Base-by-base conservation (phyloP, 106 monocot species). In the Agapanthus africanus region DNA sequence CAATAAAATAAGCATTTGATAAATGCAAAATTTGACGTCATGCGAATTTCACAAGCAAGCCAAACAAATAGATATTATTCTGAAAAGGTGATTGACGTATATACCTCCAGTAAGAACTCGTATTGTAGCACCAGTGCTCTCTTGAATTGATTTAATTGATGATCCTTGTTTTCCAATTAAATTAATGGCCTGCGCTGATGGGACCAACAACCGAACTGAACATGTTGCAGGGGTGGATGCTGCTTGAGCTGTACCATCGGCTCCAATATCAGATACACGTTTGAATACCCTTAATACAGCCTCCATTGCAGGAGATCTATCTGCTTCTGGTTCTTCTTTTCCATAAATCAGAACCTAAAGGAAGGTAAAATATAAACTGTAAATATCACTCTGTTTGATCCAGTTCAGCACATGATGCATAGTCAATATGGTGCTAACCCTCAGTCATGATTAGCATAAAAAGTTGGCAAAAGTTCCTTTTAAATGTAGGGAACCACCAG, bases 231-330 rank as follows among this genome's bases (percentile, higher is more conserved):
- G 32, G 23, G 63, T 63, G 42, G 66, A 66, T 2, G 40, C 22
- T 41, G 26, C 42, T 34, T 32, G 32, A 36, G 61, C 74, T 36
- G 73, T 40, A 46, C 57, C 70, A 63, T 78, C 84, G 37, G 41
- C 71, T 35, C 77, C 79, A 61, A 51, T 37, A 37, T 91, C 88
- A 19, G 82, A 34, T 22, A 88, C 73, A 34, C 86, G 77, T 72
- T 82, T 97, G 71, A 91, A 91, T 5, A 97, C 81, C 73, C 80
- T 81, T 54, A 97, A n/a, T 0, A 79, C 78, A 39, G 86, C 95
- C 74, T 82, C 68, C 91, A 97, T 89, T 54, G 95, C 91, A 36
- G 95, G 91, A 21, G 95, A 86, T 6, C 86, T 37, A 51, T 87
- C 86, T 10, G 78, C 77, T 40, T 82, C 86, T 66, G 76, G 79